Evolutionary conservation across 768 basidiomycete genomes (phyloP).

Genomic region (Sarcodon aspratus): DNA sequence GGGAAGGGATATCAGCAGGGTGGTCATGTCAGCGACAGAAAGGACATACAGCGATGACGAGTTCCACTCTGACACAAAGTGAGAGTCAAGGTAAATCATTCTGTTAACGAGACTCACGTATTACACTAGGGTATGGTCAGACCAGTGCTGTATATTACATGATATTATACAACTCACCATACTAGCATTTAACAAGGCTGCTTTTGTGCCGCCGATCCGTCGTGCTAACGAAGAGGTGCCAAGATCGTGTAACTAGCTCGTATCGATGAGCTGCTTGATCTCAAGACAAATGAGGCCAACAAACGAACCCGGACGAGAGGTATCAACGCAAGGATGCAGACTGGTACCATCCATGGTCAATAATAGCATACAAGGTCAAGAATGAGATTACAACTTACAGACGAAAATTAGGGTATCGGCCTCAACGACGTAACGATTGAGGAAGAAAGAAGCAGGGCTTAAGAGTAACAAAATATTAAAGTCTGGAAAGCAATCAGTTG

Average conservation of each 20-base stretch:
- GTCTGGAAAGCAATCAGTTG: neutral
- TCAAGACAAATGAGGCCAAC: neutral
- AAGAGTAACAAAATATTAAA: neutral
- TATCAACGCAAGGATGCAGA: slow-evolving; percentile 58
- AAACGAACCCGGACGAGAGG: slow-evolving; percentile 61
- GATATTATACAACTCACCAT: slow-evolving; percentile 34
- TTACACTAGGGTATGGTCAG: slow-evolving; percentile 46
- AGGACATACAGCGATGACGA: slow-evolving; percentile 60
- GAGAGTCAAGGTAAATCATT: neutral
- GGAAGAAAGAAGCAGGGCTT: slow-evolving; percentile 8
- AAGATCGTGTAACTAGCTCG: slow-evolving; percentile 58
- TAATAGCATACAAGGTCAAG: neutral
- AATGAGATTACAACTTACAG: slow-evolving; percentile 27
- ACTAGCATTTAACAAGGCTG: slow-evolving; percentile 74
- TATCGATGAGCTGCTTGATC: neutral
- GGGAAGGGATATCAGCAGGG: neutral
- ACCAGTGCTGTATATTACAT: slow-evolving; percentile 12
- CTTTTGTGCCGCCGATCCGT: slow-evolving; percentile 65
- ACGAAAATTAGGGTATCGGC: slow-evolving; percentile 48
- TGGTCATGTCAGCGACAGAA: neutral
- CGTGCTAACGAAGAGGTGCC: slow-evolving; percentile 62
- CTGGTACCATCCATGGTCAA: slow-evolving; percentile 20
- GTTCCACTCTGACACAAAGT: slow-evolving; percentile 27
- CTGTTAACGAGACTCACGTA: slow-evolving; percentile 30
- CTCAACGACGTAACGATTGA: slow-evolving; percentile 34